These are phyloP conservation scores for Candida patagonica DNA, from an alignment of 805 yeast species.

Conservation along the genomic window DNA sequence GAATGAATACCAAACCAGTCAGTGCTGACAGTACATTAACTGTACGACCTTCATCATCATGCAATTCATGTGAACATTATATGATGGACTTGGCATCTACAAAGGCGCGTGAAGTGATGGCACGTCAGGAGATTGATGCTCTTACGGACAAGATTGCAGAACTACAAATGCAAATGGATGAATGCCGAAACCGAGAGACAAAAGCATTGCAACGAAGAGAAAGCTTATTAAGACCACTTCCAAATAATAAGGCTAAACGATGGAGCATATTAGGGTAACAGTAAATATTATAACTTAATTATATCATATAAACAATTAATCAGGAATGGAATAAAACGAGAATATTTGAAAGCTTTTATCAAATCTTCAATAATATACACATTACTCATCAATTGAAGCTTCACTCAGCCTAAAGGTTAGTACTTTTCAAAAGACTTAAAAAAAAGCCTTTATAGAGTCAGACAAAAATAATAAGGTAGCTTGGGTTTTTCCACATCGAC, in stretches of 20 bases:
- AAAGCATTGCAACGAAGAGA: neutral
- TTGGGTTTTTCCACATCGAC: conserved; percentile 96
- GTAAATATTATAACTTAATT: too few species aligned
- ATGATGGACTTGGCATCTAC: conserved; percentile 23
- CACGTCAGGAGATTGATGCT: conserved; percentile 24
- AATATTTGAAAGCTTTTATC: too few species aligned
- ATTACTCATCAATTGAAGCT: too few species aligned
- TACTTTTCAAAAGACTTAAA: neutral
- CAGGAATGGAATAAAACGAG: too few species aligned
- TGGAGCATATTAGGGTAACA: conserved; percentile 2
- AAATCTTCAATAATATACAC: too few species aligned
- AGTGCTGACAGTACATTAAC: neutral
- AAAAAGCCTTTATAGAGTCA: too few species aligned
- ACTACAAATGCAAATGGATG: neutral
- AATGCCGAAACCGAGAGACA: neutral
- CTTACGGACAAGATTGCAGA: conserved; percentile 14
- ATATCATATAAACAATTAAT: too few species aligned
- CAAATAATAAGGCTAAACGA: neutral
- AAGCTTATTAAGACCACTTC: neutral
- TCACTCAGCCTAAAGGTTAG: neutral
- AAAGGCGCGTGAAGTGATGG: conserved; percentile 23
- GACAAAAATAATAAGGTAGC: conserved; percentile 70
- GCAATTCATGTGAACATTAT: conserved; percentile 22
- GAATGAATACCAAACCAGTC: neutral
- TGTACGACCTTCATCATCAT: neutral